Evolutionary conservation across 345 rosid genomes (phyloP).

Genomic region (Hibiscus tridactylites): DNA sequence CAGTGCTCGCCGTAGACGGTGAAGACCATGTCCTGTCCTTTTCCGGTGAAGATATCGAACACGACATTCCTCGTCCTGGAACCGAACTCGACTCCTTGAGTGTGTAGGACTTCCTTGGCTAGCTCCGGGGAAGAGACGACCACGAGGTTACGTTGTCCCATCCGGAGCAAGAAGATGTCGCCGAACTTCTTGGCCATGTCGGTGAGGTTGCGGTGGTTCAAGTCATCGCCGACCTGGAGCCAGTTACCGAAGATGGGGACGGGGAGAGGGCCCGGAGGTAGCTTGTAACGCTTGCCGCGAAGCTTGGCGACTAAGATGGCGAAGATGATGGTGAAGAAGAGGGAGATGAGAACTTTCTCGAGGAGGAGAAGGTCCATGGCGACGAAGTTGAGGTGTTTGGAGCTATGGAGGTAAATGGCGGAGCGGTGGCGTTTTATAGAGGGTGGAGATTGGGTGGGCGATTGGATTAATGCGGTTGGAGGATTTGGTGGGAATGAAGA

Average conservation of each 20-base stretch:
- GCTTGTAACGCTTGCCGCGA: conserved; percentile 76
- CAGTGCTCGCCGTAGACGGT: conserved; percentile 98
- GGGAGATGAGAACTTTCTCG: conserved; percentile 72
- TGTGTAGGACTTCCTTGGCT: conserved; percentile 84
- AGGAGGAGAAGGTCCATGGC: conserved; percentile 71
- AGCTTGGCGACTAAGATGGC: conserved; percentile 70
- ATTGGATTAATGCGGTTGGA: not conserved
- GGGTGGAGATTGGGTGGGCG: too few species aligned
- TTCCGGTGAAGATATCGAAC: conserved; percentile 92
- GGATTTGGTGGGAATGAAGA: not conserved
- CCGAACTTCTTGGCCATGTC: conserved; percentile 78
- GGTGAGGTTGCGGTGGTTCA: conserved; percentile 82
- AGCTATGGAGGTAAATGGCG: not conserved
- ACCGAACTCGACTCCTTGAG: conserved; percentile 89
- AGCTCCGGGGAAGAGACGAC: conserved; percentile 86
- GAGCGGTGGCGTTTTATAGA: not conserved
- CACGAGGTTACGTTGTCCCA: conserved; percentile 96
- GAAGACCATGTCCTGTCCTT: conserved; percentile 99
- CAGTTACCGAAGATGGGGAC: conserved; percentile 93
- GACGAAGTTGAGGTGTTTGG: not conserved
- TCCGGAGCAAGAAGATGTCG: conserved; percentile 69
- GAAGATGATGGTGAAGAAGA: conserved; percentile 51
- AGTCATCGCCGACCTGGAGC: conserved; percentile 98
- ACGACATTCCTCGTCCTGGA: conserved; percentile 91
- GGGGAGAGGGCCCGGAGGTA: conserved; percentile 94